Percentiles rank a stretch among this genome's conserved stretches.
These are phyloP conservation scores for Colletotrichum spinosum DNA, from an alignment of 2,329 filamentous ascomycete species.

Conservation along the genomic window DNA sequence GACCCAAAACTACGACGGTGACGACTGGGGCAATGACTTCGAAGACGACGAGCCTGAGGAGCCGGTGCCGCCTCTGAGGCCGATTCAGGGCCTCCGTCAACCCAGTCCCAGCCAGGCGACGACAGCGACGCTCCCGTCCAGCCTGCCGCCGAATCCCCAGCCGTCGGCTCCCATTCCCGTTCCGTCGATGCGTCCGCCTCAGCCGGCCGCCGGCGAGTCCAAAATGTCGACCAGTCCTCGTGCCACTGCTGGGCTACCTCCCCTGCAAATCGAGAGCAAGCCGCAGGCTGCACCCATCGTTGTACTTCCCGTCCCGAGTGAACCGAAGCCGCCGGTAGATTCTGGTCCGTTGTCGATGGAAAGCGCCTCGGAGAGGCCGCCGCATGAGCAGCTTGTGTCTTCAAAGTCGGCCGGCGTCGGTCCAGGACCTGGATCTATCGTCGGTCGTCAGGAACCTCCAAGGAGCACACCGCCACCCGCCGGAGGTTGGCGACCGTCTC, in stretches of 20 bases:
- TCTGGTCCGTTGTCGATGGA: slow-evolving; percentile 29
- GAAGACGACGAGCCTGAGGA: slow-evolving; percentile 60
- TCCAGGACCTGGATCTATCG: slow-evolving; percentile 22
- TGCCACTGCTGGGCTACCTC: slow-evolving; percentile 43
- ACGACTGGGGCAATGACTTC: slow-evolving; percentile 86
- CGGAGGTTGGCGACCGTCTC: slow-evolving; percentile 15
- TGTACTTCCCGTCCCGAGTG: slow-evolving; percentile 24
- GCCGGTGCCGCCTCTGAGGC: slow-evolving; percentile 44
- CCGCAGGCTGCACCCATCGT: slow-evolving; percentile 25
- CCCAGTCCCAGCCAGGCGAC: slow-evolving; percentile 53
- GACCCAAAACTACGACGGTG: slow-evolving; percentile 86
- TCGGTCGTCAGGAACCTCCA: slow-evolving; percentile 26
- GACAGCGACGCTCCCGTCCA: slow-evolving; percentile 32
- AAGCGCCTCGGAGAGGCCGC: slow-evolving; percentile 31
- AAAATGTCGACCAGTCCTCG: slow-evolving; percentile 40
- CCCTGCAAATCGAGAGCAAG: slow-evolving; percentile 46
- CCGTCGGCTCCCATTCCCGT: slow-evolving; percentile 39
- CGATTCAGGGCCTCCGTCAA: slow-evolving; percentile 21
- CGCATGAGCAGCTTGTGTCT: slow-evolving; percentile 39
- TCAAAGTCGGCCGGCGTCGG: slow-evolving; percentile 35
- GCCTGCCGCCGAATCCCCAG: slow-evolving; percentile 38
- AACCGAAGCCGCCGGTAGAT: slow-evolving; percentile 7
- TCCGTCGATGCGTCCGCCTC: slow-evolving; percentile 42
- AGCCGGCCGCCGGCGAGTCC: slow-evolving; percentile 18
- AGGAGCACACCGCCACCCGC: slow-evolving; percentile 28